These are phyloP conservation scores for Salix purpurea DNA, from an alignment of 345 rosid species.

Conservation along the genomic window DNA sequence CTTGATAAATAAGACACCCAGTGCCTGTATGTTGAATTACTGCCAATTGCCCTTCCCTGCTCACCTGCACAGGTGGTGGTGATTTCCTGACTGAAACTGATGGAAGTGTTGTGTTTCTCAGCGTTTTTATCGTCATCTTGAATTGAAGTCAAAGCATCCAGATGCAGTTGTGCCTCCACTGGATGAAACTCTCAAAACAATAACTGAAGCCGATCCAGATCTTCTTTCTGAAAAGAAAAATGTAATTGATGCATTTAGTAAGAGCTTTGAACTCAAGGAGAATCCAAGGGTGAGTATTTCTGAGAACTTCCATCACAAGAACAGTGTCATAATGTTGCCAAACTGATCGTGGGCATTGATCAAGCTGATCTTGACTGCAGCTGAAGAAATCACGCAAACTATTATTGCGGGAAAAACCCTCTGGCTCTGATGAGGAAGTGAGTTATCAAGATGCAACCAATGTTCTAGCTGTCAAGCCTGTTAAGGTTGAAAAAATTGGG, in stretches of 20 bases:
- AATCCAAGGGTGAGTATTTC: constrained; percentile 59
- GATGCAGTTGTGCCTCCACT: constrained; percentile 77
- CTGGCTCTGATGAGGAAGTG: constrained; percentile 59
- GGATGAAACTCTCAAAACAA: constrained; percentile 64
- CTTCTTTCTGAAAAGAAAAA: constrained; percentile 47
- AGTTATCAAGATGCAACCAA: constrained; percentile 19
- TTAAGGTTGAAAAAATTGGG: constrained; percentile 42
- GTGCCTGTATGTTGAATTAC: neutral
- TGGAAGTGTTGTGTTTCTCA: constrained; percentile 28
- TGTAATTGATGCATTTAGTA: constrained; percentile 41
- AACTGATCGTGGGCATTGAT: neutral
- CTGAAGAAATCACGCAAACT: constrained; percentile 55
- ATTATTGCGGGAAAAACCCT: constrained; percentile 46
- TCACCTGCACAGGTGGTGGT: neutral
- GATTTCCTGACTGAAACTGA: constrained; percentile 23
- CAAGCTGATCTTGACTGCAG: constrained; percentile 35
- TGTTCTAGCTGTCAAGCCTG: constrained; percentile 22
- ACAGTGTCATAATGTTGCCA: neutral
- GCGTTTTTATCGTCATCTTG: constrained; percentile 73
- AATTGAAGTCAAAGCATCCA: constrained; percentile 64
- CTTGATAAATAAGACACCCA: neutral
- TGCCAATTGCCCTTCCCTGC: neutral
- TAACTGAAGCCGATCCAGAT: constrained; percentile 64
- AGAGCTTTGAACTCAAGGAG: constrained; percentile 65
- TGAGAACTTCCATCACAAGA: neutral